Evolutionary conservation across 2,329 filamentous ascomycete genomes (phyloP), one percentile per base, ranked within the genome.

Genomic region (Ascochyta viciae-villosae): DNA sequence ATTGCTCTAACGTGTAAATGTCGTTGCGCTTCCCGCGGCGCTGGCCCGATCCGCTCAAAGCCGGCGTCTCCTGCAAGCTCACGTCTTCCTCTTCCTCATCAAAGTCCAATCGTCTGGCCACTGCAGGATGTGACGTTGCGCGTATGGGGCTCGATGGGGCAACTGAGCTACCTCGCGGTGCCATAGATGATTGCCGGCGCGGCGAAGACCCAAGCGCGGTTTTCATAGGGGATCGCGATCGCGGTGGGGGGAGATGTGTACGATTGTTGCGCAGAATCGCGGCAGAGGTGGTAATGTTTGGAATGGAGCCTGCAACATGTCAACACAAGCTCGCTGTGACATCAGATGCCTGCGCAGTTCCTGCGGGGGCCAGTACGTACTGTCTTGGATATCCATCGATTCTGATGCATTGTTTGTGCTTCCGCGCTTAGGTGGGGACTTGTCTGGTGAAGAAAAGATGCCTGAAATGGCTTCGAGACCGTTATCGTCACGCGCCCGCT

Each of bases 381-480:
- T 87, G 57, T 87, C 82, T 60, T 83, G 83, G 48, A 88, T 77
- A 23, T 87, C 86, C 86, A 89, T 87, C 54, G 82, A 81, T 67
- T 83, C 83, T 27, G 84, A 85, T 16, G 80, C 80, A 23, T 78
- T 78, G 37, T 82, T 76, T 13, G 81, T 83, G 1, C 60, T 70
- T 19, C 54, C 63, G 46, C 60, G 63, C 63, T 65, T 74, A 1
- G 81, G 79, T n/a, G 82, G 83, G 50, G 76, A 78, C 68, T 88
- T 90, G 63, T 86, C 85, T 13, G 93, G 92, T 19, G 93, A 96
- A 8, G 93, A 97, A 76, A 96, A 96, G 63, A 98, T 86, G 64
- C 87, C 86, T 33, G 94, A 90, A 55, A 96, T 84, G 33, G 91
- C 89, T 74, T 97, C 92, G 81, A 99, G 87, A 75, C 94, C 95